These are phyloP conservation scores for Escallonia herrerae DNA, from an alignment of 129 eudicot species.

Conservation along the genomic window DNA sequence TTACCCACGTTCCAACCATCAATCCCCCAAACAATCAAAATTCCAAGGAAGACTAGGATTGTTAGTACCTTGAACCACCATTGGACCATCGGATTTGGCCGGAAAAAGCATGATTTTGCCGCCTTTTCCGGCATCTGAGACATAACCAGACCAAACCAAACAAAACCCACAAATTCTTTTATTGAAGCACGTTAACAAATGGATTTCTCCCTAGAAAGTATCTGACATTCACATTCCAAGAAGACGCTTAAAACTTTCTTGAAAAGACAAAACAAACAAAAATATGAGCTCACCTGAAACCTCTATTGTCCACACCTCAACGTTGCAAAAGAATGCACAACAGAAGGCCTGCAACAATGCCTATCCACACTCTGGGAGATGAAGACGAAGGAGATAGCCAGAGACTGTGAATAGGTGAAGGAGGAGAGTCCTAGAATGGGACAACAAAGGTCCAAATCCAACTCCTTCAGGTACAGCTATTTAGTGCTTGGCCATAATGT, in stretches of 20 bases:
- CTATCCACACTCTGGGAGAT: background rate
- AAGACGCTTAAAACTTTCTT: background rate
- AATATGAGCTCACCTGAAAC: background rate
- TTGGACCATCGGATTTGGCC: constrained; percentile 44
- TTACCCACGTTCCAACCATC: constrained; percentile 33
- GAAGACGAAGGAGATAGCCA: background rate
- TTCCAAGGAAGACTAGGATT: constrained; percentile 40
- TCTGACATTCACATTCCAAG: constrained; percentile 11
- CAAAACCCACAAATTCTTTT: background rate
- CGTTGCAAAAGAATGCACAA: too few species aligned
- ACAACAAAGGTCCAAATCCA: background rate
- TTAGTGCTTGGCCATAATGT: background rate
- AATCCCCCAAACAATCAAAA: constrained; percentile 52
- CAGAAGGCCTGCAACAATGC: background rate
- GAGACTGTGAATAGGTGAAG: background rate
- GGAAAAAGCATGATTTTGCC: constrained; percentile 38
- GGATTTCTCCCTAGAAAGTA: background rate
- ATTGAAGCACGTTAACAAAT: background rate
- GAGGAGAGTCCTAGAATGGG: constrained; percentile 1
- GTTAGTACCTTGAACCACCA: constrained; percentile 54
- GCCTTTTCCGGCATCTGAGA: constrained; percentile 49
- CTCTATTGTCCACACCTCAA: background rate
- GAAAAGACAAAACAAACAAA: constrained; percentile 8
- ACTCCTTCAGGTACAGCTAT: background rate
- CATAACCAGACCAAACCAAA: constrained; percentile 5